These are phyloP conservation scores for Kwoniella bestiolae DNA, from an alignment of 768 basidiomycete species.

Conservation along the genomic window DNA sequence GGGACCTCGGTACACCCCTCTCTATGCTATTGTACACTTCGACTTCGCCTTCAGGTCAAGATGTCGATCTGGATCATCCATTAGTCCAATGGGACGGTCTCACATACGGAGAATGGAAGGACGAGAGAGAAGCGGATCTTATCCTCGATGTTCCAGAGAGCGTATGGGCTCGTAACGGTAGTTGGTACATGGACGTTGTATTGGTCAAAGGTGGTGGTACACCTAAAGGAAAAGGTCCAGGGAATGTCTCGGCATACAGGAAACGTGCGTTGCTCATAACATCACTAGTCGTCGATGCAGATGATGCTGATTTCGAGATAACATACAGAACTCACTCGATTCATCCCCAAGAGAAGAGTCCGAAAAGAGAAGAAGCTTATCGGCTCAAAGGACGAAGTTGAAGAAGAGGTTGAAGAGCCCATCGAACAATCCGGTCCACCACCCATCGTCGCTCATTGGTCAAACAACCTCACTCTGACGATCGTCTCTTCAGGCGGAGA, in stretches of 20 bases:
- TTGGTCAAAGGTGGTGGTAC: slow-evolving; percentile 49
- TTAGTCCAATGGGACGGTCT: slow-evolving; percentile 50
- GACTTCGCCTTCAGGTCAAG: slow-evolving; percentile 25
- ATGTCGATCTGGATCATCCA: slow-evolving; percentile 34
- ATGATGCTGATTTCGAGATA: neutral
- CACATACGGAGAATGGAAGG: slow-evolving; percentile 54
- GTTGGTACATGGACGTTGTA: slow-evolving; percentile 51
- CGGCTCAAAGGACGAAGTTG: slow-evolving; percentile 55
- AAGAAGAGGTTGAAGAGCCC: slow-evolving; percentile 50
- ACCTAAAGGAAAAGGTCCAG: slow-evolving; percentile 16
- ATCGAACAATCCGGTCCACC: slow-evolving; percentile 20
- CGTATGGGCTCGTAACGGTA: slow-evolving; percentile 48
- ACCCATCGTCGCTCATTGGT: slow-evolving; percentile 78
- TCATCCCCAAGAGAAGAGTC: slow-evolving; percentile 70
- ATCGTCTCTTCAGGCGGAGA: slow-evolving; percentile 73
- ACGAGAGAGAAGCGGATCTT: slow-evolving; percentile 47
- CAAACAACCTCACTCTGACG: slow-evolving; percentile 82
- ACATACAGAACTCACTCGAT: slow-evolving; percentile 80
- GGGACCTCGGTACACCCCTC: slow-evolving; percentile 51
- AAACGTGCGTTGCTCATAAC: slow-evolving; percentile 47
- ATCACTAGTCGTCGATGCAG: neutral
- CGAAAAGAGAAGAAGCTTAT: slow-evolving; percentile 85
- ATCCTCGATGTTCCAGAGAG: slow-evolving; percentile 47
- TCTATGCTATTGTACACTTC: slow-evolving; percentile 52
- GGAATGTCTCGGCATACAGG: slow-evolving; percentile 41